Conservation (phyloP, 139 green algal genomes). For the Picochlorum sp. region DNA sequence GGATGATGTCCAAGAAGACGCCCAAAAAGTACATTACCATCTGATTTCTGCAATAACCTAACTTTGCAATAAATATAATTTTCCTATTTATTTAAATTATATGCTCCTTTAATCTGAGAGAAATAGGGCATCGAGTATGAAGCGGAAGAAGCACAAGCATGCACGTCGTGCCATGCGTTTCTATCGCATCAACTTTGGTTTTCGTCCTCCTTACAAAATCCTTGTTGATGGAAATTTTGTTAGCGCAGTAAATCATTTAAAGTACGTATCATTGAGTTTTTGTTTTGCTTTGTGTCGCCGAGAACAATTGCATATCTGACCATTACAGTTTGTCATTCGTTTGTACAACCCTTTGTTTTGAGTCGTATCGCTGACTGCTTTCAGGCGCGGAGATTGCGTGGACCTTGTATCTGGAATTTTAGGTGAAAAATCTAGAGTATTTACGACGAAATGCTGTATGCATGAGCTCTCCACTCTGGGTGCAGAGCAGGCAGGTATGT, state of each 20-base stretch:
- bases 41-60: too few relatives aligned
- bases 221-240: constrained; percentile 74
- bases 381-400: constrained; percentile 24
- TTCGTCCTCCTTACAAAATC: constrained; percentile 64
- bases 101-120: neutral
- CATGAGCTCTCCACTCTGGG: constrained; percentile 44
- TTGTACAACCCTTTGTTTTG: neutral
- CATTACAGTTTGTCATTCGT: neutral
- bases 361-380: neutral
- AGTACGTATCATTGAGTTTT: constrained; percentile 28
- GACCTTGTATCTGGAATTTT: constrained; percentile 43
- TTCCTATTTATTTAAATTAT: neutral
- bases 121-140: constrained; percentile 27
- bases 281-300: neutral
- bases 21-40: too few relatives aligned
- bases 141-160: constrained; percentile 65
- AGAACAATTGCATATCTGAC: neutral
- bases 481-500: neutral
- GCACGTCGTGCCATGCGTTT: constrained; percentile 43
- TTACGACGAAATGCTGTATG: constrained; percentile 52
- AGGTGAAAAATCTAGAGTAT: constrained; percentile 40
- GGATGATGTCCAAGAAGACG: too few relatives aligned
- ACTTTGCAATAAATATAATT: too few relatives aligned
- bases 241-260: constrained; percentile 37
- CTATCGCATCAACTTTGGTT: constrained; percentile 52